These are phyloP conservation scores for Colletotrichum chlorophyti DNA, from an alignment of 2,329 filamentous ascomycete genomes.

Conservation along the genomic window DNA sequence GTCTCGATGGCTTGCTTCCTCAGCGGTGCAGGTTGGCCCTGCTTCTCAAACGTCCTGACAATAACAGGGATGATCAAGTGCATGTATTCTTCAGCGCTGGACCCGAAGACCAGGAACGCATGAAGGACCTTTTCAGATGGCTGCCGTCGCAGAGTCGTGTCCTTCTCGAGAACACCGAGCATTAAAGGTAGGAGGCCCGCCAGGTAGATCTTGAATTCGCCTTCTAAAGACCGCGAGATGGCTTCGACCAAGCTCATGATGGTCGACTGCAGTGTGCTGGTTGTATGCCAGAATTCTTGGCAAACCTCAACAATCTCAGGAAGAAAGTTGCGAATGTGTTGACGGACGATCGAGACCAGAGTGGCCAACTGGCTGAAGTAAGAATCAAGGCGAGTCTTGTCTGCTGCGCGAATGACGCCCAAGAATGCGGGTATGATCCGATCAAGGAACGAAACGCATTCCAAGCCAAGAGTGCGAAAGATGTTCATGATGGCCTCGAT, in stretches of 20 bases:
- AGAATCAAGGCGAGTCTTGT: slow-evolving; percentile 81
- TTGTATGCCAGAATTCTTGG: slow-evolving; percentile 88
- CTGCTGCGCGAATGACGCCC: slow-evolving; percentile 83
- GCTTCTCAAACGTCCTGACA: slow-evolving; percentile 91
- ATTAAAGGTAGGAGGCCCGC: slow-evolving; percentile 89
- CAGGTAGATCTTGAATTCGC: slow-evolving; percentile 97
- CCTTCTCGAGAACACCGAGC: slow-evolving; percentile 91
- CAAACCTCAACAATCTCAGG: slow-evolving; percentile 86
- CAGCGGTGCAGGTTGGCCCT: slow-evolving; percentile 79
- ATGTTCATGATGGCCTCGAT: slow-evolving; percentile 99
- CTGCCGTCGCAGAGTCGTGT: slow-evolving; percentile 75
- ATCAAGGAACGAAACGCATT: slow-evolving; percentile 93
- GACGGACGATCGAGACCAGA: slow-evolving; percentile 91
- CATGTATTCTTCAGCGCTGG: slow-evolving; percentile 98
- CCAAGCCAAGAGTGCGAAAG: slow-evolving; percentile 93
- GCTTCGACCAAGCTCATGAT: slow-evolving; percentile 93
- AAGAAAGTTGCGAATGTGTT: slow-evolving; percentile 93
- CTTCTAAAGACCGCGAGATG: slow-evolving; percentile 90
- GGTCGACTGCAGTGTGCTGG: slow-evolving; percentile 83
- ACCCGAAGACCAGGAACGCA: slow-evolving; percentile 93
- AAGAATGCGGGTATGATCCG: slow-evolving; percentile 96
- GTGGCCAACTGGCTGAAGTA: slow-evolving; percentile 98
- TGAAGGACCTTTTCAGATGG: slow-evolving; percentile 92
- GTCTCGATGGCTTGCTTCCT: slow-evolving; percentile 93
- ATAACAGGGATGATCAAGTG: slow-evolving; percentile 97